A percentile compares a stretch with the other conserved stretches of the same genome.
Evolutionary conservation across 2,329 filamentous ascomycete genomes (phyloP).

Genomic region (Epichloe brachyelytri): DNA sequence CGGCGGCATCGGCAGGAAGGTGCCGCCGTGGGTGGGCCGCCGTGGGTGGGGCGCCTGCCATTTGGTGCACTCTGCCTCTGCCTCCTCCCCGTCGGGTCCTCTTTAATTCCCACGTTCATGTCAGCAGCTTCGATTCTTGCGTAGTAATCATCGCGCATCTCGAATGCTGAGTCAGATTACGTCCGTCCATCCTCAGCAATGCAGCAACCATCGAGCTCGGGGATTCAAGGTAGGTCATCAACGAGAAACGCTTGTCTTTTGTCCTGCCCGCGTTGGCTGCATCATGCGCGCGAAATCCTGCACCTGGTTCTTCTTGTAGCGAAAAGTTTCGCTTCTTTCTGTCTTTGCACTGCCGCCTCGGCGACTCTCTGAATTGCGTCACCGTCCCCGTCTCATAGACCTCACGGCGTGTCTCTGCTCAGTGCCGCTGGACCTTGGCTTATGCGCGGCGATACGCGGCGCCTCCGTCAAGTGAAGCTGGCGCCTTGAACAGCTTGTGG

Average conservation of each 20-base stretch:
- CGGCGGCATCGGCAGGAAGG: too few species aligned
- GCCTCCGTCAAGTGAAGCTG: neutral
- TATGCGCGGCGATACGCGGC: neutral
- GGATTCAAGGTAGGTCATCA: constrained; percentile 11
- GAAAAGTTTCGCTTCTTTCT: neutral
- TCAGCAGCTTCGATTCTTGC: constrained; percentile 12
- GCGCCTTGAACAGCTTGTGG: neutral
- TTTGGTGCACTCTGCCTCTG: neutral
- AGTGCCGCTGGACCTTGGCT: neutral
- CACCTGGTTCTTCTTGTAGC: neutral
- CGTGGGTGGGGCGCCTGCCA: too few species aligned
- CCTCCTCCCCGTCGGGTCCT: constrained; percentile 3
- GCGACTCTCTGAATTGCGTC: neutral
- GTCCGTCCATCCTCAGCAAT: constrained; percentile 7
- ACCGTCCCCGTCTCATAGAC: neutral
- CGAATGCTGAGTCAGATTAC: constrained; percentile 14
- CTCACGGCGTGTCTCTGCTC: neutral
- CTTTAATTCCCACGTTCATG: constrained; percentile 11
- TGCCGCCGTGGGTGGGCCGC: too few species aligned
- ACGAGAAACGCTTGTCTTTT: constrained; percentile 4
- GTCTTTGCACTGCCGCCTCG: neutral
- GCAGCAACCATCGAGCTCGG: constrained; percentile 11
- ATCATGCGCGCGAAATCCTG: neutral
- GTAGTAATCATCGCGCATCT: constrained; percentile 11
- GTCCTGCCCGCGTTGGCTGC: neutral